A percentile compares a stretch with the other conserved stretches of the same genome.
These are phyloP conservation scores for Fusarium scirpi DNA, from an alignment of 2,329 filamentous ascomycete species.

Conservation along the genomic window DNA sequence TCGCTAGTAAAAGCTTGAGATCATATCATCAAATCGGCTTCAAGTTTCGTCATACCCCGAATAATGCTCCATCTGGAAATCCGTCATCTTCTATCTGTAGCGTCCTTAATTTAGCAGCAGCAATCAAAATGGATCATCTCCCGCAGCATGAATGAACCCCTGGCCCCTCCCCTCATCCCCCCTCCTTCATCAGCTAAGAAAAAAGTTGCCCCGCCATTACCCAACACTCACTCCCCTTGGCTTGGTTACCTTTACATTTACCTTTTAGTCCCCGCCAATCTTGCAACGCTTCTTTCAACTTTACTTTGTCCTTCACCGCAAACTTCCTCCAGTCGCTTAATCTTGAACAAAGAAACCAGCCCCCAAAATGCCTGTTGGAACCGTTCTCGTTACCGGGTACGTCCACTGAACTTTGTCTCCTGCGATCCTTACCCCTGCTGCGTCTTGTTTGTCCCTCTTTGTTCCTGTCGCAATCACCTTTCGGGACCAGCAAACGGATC, in stretches of 20 bases:
- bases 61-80: slow-evolving; percentile 18
- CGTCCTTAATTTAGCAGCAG: slow-evolving; percentile 28
- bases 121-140: slow-evolving; percentile 19
- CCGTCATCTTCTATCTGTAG: not conserved
- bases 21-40: not conserved
- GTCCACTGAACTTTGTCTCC: slow-evolving; percentile 32
- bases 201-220: slow-evolving; percentile 40
- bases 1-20: not conserved
- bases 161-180: slow-evolving; percentile 3
- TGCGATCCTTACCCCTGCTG: slow-evolving; percentile 15
- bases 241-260: slow-evolving; percentile 5
- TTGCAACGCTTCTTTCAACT: slow-evolving; percentile 26
- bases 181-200: slow-evolving; percentile 10
- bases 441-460: slow-evolving; percentile 18
- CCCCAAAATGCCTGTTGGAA: slow-evolving; percentile 79
- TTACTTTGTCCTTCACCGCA: slow-evolving; percentile 40
- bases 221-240: not conserved
- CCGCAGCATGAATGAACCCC: slow-evolving; percentile 3
- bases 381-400: slow-evolving; percentile 92
- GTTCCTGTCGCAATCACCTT: slow-evolving; percentile 32
- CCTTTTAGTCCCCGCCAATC: slow-evolving; percentile 29
- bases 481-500: not conserved
- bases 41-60: slow-evolving; percentile 21
- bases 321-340: slow-evolving; percentile 19
- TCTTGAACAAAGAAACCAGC: slow-evolving; percentile 41